These are phyloP conservation scores for Eimeria acervulina DNA, from an alignment of 169 alveolate species.

Conservation along the genomic window DNA sequence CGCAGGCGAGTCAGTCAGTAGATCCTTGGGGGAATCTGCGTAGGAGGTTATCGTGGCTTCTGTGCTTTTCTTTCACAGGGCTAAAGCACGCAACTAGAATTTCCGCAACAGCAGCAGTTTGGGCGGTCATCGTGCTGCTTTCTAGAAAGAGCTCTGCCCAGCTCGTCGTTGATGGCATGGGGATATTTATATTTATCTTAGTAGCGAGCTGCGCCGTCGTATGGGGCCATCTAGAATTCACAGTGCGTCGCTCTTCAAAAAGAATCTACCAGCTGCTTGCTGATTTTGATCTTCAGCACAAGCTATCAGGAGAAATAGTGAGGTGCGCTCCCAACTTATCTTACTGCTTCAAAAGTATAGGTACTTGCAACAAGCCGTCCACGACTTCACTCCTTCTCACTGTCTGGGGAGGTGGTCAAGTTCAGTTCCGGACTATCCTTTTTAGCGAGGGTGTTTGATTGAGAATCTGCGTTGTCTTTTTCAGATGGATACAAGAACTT, in stretches of 20 bases:
- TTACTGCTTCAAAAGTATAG: background rate
- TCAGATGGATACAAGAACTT: constrained; percentile 70
- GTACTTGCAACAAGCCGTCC: background rate
- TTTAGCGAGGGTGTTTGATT: background rate
- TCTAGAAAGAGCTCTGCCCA: background rate
- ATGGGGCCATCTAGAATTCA: constrained; percentile 20
- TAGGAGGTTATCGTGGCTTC: background rate
- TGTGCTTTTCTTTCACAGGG: background rate
- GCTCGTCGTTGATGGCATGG: background rate
- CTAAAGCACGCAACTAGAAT: background rate
- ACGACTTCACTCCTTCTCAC: background rate
- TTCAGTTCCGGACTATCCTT: background rate
- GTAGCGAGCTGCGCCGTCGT: constrained; percentile 41
- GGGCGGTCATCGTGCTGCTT: background rate
- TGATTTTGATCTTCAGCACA: constrained; percentile 48
- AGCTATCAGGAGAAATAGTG: constrained; percentile 34
- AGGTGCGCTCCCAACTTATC: background rate
- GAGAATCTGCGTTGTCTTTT: background rate
- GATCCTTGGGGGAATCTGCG: too few relatives aligned
- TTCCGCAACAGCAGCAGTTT: constrained; percentile 18
- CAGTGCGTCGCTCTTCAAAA: constrained; percentile 7
- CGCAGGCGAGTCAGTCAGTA: background rate
- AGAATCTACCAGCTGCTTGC: constrained; percentile 23
- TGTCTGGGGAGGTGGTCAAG: background rate
- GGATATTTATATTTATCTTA: background rate